These are phyloP conservation scores for Xylariaceae sp. DNA, from an alignment of 2,329 filamentous ascomycete species.

Conservation along the genomic window DNA sequence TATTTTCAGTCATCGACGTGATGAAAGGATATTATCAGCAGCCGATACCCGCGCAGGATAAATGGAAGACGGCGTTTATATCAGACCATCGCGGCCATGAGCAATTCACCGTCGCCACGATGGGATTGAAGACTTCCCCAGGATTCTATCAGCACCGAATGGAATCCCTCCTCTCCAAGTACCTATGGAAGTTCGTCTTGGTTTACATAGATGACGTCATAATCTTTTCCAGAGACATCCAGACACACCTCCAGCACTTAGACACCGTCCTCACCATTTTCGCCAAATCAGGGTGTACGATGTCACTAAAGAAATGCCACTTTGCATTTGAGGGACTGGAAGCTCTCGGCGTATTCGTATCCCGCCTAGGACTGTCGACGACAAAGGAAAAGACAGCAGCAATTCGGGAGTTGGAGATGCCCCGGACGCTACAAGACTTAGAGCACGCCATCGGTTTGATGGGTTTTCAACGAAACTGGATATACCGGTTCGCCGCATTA, in stretches of 20 bases:
- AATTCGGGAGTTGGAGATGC: neutral
- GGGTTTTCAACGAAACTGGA: neutral
- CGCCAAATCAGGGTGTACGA: neutral
- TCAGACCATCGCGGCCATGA: neutral
- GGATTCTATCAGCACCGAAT: conserved; percentile 1
- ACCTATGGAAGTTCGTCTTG: neutral
- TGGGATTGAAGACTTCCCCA: neutral
- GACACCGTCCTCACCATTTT: neutral
- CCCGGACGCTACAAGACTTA: neutral
- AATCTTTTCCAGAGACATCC: neutral
- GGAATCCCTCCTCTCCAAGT: neutral
- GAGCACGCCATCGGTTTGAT: neutral
- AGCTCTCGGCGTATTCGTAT: neutral
- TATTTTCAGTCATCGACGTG: no score
- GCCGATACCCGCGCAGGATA: no score
- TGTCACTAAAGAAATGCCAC: conserved; percentile 1
- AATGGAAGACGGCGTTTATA: conserved; percentile 2
- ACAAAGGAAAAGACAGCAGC: neutral
- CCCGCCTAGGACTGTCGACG: neutral
- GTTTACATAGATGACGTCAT: conserved; percentile 1
- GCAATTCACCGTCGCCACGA: neutral
- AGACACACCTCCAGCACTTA: neutral
- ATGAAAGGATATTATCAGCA: no score
- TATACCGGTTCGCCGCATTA: neutral
- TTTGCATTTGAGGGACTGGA: neutral